Conservation (phyloP, 768 basidiomycete species). For the Lactifluus pinguis region DNA sequence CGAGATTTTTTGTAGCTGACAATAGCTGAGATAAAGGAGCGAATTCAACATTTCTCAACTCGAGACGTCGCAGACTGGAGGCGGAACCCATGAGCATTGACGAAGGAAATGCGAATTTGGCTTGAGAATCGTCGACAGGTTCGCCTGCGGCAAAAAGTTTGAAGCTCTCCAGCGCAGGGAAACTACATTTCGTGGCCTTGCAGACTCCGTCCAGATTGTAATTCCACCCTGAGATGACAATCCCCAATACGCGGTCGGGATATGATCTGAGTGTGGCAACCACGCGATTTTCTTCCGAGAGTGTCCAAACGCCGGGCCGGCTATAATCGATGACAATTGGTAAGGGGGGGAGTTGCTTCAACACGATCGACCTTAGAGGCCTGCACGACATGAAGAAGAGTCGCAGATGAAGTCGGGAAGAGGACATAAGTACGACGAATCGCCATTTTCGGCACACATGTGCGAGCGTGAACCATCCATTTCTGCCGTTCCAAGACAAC, state of each 20-base stretch:
- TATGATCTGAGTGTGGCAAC: neutral
- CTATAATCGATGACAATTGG: neutral
- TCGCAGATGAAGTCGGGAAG: neutral
- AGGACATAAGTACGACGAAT: neutral
- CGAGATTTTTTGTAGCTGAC: neutral
- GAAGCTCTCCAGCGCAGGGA: neutral
- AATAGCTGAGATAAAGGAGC: neutral
- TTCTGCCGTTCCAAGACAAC: neutral
- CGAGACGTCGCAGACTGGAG: neutral
- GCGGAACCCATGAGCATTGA: neutral
- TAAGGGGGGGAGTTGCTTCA: neutral
- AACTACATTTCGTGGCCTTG: neutral
- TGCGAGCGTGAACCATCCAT: slow-evolving; percentile 1
- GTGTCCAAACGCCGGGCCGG: neutral
- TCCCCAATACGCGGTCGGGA: neutral
- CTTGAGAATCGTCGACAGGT: neutral
- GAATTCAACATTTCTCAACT: neutral
- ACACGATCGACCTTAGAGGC: neutral
- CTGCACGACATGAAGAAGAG: neutral
- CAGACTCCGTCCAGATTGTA: neutral
- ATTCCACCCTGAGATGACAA: neutral
- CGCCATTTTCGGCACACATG: slow-evolving; percentile 5
- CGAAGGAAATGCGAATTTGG: neutral
- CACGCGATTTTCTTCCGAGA: neutral
- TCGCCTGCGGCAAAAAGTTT: neutral